Base-by-base conservation (phyloP, 1,284 basidiomycete genomes). In the Puccinia brachypodii region DNA sequence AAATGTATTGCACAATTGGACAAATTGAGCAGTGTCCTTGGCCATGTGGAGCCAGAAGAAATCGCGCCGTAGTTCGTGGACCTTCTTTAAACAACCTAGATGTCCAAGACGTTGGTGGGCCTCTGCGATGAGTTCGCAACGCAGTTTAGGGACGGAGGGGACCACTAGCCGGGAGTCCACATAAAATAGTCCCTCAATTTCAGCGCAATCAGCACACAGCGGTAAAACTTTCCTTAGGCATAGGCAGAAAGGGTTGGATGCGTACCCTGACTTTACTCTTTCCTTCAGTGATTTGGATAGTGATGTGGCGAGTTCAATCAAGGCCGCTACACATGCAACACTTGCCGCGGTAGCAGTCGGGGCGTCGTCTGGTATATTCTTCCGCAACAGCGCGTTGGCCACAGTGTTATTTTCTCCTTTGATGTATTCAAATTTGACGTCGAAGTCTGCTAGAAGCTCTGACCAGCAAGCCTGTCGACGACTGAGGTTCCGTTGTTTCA, bases 361-460 rank as follows among this genome's bases (percentile, higher is more conserved):
- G n/a, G n/a, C n/a, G n/a, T n/a, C n/a, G n/a, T n/a, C n/a, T n/a
- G n/a, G n/a, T n/a, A n/a, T n/a, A n/a, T 73, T 28, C 0, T 31
- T 47, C n/a, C 85, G 83, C 0, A 87, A 88, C 0, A 88, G 82
- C 0, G 87, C 85, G 64, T 88, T 87, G 0, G 88, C 87, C 0
- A 85, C 85, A 0, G 83, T 83, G 76, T 89, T 89, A 13, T 86
- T 84, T 58, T 86, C 84, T 0, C 88, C 88, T 16, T 79, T 76
- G 3, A 89, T 82, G 74, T 89, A 88, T 0, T 82, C 71, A 28
- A 88, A 66, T 6, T 53, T 6, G 4, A 81, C 36, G 25, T 81
- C 76, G 42, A 85, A 89, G 31, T 89, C 85, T 0, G 84, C 72
- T 1, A 89, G 53, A 13, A 85, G 84, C 72, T 88, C 87, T 78